phyloP scores from a whole-genome alignment of 805 yeast species.

The Candida mattraensis region DNA sequence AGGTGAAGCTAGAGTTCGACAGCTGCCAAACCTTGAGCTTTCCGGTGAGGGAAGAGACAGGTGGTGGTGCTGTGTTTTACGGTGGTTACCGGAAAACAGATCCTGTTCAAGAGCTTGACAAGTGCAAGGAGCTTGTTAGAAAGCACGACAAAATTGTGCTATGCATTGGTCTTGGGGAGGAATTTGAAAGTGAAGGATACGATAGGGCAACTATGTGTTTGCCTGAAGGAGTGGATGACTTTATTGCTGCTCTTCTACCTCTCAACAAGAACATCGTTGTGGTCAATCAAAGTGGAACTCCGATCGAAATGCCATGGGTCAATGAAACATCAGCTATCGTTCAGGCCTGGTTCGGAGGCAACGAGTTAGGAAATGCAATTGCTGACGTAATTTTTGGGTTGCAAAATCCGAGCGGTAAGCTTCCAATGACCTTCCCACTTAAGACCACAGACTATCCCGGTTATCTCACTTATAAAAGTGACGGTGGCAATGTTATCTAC shows the following conservation, averaged over 20 bases:
- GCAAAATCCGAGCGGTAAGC: slow-evolving; percentile 42
- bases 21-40: slow-evolving; percentile 43
- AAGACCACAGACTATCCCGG: slow-evolving; percentile 37
- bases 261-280: slow-evolving; percentile 38
- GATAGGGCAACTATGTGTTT: slow-evolving; percentile 39
- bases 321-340: slow-evolving; percentile 31
- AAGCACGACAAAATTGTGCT: slow-evolving; percentile 37
- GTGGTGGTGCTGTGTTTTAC: slow-evolving; percentile 24
- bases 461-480: slow-evolving; percentile 36
- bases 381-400: slow-evolving; percentile 47
- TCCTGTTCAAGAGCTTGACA: slow-evolving; percentile 12
- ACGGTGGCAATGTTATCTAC: slow-evolving; percentile 38
- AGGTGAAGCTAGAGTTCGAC: slow-evolving; percentile 50
- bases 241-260: slow-evolving; percentile 33
- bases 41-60: no score
- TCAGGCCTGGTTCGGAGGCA: slow-evolving; percentile 41
- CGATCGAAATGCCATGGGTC: slow-evolving; percentile 43
- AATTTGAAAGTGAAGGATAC: slow-evolving; percentile 43
- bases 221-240: slow-evolving; percentile 36
- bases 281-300: slow-evolving; percentile 42
- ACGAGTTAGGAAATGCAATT: slow-evolving; percentile 41
- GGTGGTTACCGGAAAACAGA: slow-evolving; percentile 16
- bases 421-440: slow-evolving; percentile 41
- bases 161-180: slow-evolving; percentile 38
- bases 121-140: slow-evolving; percentile 37